Evolutionary conservation across 306 rosid genomes (phyloP).

Genomic region (Inga leiocalycina): DNA sequence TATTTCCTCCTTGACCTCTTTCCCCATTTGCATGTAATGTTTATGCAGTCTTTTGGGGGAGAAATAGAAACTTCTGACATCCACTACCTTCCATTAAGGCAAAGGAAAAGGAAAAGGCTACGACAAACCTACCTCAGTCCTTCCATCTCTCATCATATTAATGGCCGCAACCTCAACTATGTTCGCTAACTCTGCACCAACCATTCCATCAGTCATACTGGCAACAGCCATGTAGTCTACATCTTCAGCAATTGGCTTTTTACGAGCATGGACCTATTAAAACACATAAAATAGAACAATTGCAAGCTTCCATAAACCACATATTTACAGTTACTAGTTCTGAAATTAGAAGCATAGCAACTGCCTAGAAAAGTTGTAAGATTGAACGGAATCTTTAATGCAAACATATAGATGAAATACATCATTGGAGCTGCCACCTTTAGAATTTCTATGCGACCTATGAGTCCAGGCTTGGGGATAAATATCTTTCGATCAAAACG

Average conservation of each 20-base stretch:
- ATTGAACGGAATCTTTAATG: conserved; percentile 22
- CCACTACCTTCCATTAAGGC: conserved; percentile 11
- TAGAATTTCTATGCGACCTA: conserved; percentile 90
- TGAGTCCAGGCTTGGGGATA: conserved; percentile 94
- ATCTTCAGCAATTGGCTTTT: conserved; percentile 93
- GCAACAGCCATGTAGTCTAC: conserved; percentile 92
- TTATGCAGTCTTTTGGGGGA: conserved; percentile 5
- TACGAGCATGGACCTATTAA: conserved; percentile 92
- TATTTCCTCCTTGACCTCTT: conserved; percentile 16
- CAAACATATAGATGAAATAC: conserved; percentile 1
- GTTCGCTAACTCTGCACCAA: conserved; percentile 97
- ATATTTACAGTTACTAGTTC: conserved; percentile 25
- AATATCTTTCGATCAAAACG: conserved; percentile 90
- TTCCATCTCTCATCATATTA: conserved; percentile 92
- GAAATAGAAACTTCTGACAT: conserved; percentile 1
- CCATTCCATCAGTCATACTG: conserved; percentile 98
- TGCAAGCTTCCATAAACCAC: conserved; percentile 2
- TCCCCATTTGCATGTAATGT: conserved; percentile 1
- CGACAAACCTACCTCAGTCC: conserved; percentile 70
- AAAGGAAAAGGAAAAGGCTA: neutral
- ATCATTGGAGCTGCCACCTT: conserved; percentile 50
- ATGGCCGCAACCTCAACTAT: conserved; percentile 97
- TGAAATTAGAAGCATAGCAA: neutral
- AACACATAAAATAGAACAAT: conserved; percentile 12
- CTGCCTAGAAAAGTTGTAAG: conserved; percentile 2